Base-by-base conservation (phyloP, 2,329 filamentous ascomycete species). In the Madurella mycetomatis region DNA sequence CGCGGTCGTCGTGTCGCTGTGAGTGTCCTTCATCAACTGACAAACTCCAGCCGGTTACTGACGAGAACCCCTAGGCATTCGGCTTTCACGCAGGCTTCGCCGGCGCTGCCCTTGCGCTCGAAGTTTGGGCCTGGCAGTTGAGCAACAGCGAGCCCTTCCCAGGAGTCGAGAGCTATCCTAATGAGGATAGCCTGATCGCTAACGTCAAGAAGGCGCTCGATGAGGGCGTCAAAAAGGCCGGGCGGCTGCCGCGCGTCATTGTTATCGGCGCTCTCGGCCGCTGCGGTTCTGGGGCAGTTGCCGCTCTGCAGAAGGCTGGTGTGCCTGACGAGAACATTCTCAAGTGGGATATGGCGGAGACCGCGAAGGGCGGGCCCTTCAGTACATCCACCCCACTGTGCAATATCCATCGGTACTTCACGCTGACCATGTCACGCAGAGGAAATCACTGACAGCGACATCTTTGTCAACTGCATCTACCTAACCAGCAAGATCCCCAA, bases 381-480 rank as follows among this genome's bases (percentile, higher is more conserved):
- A 64, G 62, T 64, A 51, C 41, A 61, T 60, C 13, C 1, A 34
- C 39, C 11, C 41, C 16, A n/a, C 3, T 11, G 4, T 1, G 19
- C 4, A 5, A 37, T 34, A 13, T n/a, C 32, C 16, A 48, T 7
- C 4, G 12, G 8, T n/a, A 7, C 25, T 9, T 11, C 4, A 12
- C 13, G 41, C 55, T 64, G 46, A 62, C 51, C 12, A 18, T 17
- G 12, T 12, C 4, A n/a, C 16, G 15, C 56, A 64, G 72, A 77
- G 59, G 89, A 94, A 74, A 91, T 95, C 65, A 76, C 85, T 45
- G 81, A 90, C 71, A 80, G 76, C 57, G 85, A 89, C 65, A 86
- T 90, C 67, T 90, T 91, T 68, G 79, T 94, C 70, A 95, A 94
- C 77, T 91, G 87, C 80, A 92, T 96, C 70, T 96, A 96, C 74